Percentiles rank a stretch among this genome's conserved stretches.
phyloP scores from a whole-genome alignment of 768 basidiomycete genomes.

The Pisolithus albus region DNA sequence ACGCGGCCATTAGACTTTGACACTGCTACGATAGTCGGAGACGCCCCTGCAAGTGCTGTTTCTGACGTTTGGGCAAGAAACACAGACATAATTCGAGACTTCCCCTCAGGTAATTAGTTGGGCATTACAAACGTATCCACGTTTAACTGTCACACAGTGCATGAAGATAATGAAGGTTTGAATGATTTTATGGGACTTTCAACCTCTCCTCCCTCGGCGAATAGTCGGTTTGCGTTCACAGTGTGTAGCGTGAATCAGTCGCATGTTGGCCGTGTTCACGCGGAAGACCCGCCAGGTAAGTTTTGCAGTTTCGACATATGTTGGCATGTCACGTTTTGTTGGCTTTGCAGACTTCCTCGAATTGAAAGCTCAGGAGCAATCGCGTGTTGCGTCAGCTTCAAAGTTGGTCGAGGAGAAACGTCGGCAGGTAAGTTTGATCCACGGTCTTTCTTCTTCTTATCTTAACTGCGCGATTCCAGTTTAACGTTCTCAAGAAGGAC shows the following conservation, averaged over 20 bases:
- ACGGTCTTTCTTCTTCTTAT: not conserved
- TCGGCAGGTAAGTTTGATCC: not conserved
- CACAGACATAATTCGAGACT: not conserved
- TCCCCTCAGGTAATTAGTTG: not conserved
- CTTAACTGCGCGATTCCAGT: not conserved
- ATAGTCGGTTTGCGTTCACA: not conserved
- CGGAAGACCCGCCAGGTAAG: conserved; percentile 5
- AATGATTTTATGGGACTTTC: not conserved
- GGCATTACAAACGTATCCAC: not conserved
- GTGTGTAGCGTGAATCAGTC: not conserved
- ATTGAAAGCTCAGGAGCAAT: not conserved
- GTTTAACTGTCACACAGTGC: not conserved
- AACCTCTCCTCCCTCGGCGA: not conserved
- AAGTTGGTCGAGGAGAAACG: not conserved
- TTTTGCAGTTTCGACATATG: not conserved
- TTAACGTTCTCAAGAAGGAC: not conserved
- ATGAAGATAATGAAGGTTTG: not conserved
- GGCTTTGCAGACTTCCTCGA: not conserved
- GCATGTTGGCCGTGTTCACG: not conserved
- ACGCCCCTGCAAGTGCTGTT: too few relatives aligned
- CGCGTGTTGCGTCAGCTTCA: not conserved
- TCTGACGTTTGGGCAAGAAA: not conserved
- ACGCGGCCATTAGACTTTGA: not conserved
- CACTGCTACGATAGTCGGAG: too few relatives aligned
- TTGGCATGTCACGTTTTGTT: not conserved